Conservation (phyloP, 805 yeast genomes). For the Wickerhamomyces tratensis region DNA sequence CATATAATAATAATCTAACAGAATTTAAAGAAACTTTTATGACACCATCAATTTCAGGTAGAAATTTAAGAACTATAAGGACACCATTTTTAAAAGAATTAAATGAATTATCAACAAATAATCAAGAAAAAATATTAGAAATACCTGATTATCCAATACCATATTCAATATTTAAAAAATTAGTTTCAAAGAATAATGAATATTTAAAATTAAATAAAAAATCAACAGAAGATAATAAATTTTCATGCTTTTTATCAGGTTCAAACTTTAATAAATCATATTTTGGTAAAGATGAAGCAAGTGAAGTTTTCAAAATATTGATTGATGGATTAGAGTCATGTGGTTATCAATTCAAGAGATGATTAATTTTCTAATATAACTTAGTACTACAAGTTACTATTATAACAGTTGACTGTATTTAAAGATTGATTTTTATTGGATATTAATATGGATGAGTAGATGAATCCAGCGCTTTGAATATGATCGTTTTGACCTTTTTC, state of each 20-base stretch:
- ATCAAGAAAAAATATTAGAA: not conserved
- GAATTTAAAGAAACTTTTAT: conserved; percentile 16
- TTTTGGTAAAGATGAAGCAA: conserved; percentile 9
- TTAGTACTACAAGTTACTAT: too few relatives aligned
- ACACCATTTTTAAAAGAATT: conserved; percentile 15
- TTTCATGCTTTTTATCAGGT: conserved; percentile 8
- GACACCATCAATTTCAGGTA: conserved; percentile 15
- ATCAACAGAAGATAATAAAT: too few relatives aligned
- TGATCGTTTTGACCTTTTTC: too few relatives aligned
- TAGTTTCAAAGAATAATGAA: not conserved
- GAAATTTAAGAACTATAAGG: conserved; percentile 14
- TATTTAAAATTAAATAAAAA: conserved; percentile 1
- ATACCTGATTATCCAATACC: conserved; percentile 19
- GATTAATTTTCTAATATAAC: too few relatives aligned
- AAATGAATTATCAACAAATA: not conserved
- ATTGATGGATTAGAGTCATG: not conserved
- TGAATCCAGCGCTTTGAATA: too few relatives aligned
- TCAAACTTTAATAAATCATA: conserved; percentile 7
- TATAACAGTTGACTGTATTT: too few relatives aligned
- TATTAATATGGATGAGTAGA: too few relatives aligned
- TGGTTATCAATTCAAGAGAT: not conserved
- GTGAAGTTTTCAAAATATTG: conserved; percentile 5
- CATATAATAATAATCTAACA: conserved; percentile 6
- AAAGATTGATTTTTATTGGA: too few relatives aligned
- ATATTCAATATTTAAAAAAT: conserved; percentile 13